These are phyloP conservation scores for Moesziomyces sp. DNA, from an alignment of 1,284 basidiomycete genomes.

Conservation along the genomic window DNA sequence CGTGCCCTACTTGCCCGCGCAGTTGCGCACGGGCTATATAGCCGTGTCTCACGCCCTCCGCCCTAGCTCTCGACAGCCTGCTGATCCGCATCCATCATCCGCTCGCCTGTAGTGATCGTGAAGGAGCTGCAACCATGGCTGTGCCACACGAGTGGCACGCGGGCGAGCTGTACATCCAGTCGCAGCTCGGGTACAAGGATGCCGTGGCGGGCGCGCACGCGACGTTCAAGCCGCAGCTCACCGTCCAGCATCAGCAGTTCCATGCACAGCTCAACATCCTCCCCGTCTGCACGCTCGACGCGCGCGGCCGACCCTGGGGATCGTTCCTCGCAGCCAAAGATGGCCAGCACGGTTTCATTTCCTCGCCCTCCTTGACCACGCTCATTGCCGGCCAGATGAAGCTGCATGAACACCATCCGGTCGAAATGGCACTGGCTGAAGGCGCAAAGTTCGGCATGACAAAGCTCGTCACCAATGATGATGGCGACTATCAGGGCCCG, in stretches of 20 bases:
- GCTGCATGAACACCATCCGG: constrained; percentile 32
- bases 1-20: too few relatives aligned
- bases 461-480: constrained; percentile 11
- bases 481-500: constrained; percentile 21
- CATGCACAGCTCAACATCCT: constrained; percentile 29
- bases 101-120: too few relatives aligned
- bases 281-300: constrained; percentile 33
- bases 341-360: constrained; percentile 24
- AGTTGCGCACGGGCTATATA: too few relatives aligned
- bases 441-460: constrained; percentile 40
- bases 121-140: constrained; percentile 11
- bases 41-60: too few relatives aligned
- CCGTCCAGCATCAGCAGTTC: constrained; percentile 33
- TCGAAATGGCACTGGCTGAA: constrained; percentile 17
- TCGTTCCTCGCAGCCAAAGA: constrained; percentile 19
- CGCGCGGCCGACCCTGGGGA: constrained; percentile 29
- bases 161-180: constrained; percentile 35
- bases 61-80: too few relatives aligned
- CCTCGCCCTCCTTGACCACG: constrained; percentile 24
- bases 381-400: constrained; percentile 22
- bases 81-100: too few relatives aligned
- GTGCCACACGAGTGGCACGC: constrained; percentile 35
- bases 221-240: constrained; percentile 30
- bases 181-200: constrained; percentile 23
- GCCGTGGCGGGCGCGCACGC: constrained; percentile 33